Conservation (phyloP, 768 basidiomycete species). For the Leccinellum luteum region DNA sequence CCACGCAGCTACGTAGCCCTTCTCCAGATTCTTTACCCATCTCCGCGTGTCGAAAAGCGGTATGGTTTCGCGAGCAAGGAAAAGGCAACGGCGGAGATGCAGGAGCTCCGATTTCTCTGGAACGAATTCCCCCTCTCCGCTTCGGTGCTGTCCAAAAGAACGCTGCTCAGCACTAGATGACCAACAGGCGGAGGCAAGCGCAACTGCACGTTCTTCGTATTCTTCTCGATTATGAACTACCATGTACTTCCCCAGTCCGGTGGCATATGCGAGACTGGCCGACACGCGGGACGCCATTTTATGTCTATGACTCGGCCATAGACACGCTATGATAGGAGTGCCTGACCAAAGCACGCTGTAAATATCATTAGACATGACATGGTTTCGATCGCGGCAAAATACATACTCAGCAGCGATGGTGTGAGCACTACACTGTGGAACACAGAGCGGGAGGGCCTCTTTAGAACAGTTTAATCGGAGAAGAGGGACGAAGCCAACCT, state of each 20-base stretch:
- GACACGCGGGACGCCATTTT: constrained; percentile 54
- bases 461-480: background rate
- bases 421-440: constrained; percentile 47
- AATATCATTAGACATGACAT: constrained; percentile 6
- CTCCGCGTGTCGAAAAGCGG: constrained; percentile 49
- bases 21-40: constrained; percentile 49
- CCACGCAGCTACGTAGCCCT: constrained; percentile 43
- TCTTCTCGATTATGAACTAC: constrained; percentile 41
- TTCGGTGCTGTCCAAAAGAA: background rate
- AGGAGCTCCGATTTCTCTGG: constrained; percentile 35
- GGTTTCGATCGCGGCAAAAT: background rate
- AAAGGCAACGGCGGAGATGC: constrained; percentile 40
- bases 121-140: background rate
- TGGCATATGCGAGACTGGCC: constrained; percentile 46
- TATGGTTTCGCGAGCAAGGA: constrained; percentile 38
- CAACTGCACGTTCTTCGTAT: constrained; percentile 46
- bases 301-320: constrained; percentile 42
- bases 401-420: constrained; percentile 50
- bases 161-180: constrained; percentile 13
- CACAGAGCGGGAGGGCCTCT: background rate
- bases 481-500: constrained; percentile 31
- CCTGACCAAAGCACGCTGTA: constrained; percentile 49
- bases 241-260: constrained; percentile 48
- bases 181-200: constrained; percentile 33
- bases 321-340: constrained; percentile 47